Base-by-base conservation (phyloP, 2,329 filamentous ascomycete genomes). In the Pleomassaria siparia region DNA sequence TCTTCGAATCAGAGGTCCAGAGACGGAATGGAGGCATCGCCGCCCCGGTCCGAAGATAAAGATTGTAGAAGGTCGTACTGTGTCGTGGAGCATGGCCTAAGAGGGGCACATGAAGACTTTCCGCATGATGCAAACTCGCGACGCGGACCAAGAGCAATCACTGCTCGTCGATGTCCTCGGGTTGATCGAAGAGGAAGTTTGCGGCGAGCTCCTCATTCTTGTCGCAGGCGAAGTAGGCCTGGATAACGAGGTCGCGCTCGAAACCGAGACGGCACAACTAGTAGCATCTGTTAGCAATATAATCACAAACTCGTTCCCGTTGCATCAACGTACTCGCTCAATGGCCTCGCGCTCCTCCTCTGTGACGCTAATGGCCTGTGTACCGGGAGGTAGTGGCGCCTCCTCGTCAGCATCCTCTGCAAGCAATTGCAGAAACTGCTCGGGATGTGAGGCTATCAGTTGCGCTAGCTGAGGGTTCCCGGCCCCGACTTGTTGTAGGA, bases 151-250 rank as follows among this genome's bases (percentile, higher is more conserved):
- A 22, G 28, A 9, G 21, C 37, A 13, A 43, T 50, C 40, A 72
- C 60, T 72, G 64, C 42, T 77, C 74, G 48, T 87, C 85, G 28
- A 89, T 86, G 40, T 96, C 91, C 52, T 95, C 91, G 9, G 91
- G 91, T 75, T 97, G 91, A 63, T 99, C 94, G 68, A 99, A 99
- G 50, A 99, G 80, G 74, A 96, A 97, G 75, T 99, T 99, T 55
- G 94, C 94, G 0, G 94, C 94, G 43, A 99, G 80, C 74, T 99
- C 94, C 75, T 99, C 94, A 72, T 99, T 97, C 82, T 97, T 99
- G 74, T 99, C 94, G 73, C 94, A 99, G 26, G 94, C 94, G 70
- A 99, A 99, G 76, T 97, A 99, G 21, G 94, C 94, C 75, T 99
- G 92, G 59, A 97, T 96, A 43, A 94, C 94, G 61, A 91, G 84